Evolutionary conservation across 2,329 filamentous ascomycete genomes (phyloP), one percentile per base, ranked within the genome.

Genomic region (Hypoxylon sp.): DNA sequence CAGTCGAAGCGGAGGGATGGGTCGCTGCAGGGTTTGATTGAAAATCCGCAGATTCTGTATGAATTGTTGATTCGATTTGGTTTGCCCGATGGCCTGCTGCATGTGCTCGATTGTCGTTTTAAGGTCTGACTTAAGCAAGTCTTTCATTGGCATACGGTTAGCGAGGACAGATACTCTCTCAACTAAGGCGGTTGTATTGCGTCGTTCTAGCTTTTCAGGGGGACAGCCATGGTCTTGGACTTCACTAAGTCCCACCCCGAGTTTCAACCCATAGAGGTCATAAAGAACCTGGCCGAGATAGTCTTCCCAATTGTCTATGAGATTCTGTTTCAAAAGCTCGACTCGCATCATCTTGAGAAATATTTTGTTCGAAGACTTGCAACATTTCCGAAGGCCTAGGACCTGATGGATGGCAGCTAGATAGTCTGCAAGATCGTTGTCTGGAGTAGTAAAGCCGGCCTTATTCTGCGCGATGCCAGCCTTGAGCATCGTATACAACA

Each of bases 51-150:
- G 86, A 79, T 99, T 99, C 78, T 96, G 91, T n/a, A 91, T 87
- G 80, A 97, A 91, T 68, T 94, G 90, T 4, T 93, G 88, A 1
- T 91, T 92, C 11, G 91, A 88, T 78, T 94, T 97, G 29, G 91
- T 88, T 59, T 88, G 87, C 1, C 93, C 94, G 59, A 98, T 91
- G 4, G 93, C 91, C 72, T 93, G 90, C 78, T 98, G 94, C 81
- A 99, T 93, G 73, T 94, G 94, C 66, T 99, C 96, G 65, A 99
- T 96, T 0, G 94, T 94, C 14, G 86, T 89, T 78, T 95, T 97
- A 59, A 99, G 84, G 62, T 98, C 94, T 14, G 94, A 96, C 78
- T 97, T 98, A 14, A 94, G 88, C 17, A 98, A 82, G 72, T 98
- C 96, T 75, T 95, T 97, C 83, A 97, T 92, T 22, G 93, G 91